Percentiles rank a stretch among this genome's conserved stretches.
Conservation (phyloP, 495 filamentous ascomycete species). For the Trichoderma orchidacearum region DNA sequence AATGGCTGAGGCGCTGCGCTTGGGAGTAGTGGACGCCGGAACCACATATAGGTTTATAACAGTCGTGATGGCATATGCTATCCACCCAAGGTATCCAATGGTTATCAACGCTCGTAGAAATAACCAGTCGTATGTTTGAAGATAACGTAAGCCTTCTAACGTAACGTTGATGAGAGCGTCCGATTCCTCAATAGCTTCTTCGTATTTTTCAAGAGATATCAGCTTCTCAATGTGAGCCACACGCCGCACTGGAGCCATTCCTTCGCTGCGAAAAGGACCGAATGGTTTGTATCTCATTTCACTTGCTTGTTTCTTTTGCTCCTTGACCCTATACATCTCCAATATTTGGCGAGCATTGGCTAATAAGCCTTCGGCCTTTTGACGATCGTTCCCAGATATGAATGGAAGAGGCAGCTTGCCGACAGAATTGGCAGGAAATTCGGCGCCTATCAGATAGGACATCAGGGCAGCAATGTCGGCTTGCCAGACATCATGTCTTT, state of each 20-base stretch:
- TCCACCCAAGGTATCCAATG: slow-evolving; percentile 91
- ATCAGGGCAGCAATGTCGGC: slow-evolving; percentile 94
- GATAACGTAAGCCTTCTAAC: slow-evolving; percentile 77
- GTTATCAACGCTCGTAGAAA: slow-evolving; percentile 89
- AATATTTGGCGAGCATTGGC: slow-evolving; percentile 82
- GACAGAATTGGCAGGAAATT: slow-evolving; percentile 93
- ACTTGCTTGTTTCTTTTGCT: slow-evolving; percentile 63
- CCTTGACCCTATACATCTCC: slow-evolving; percentile 96
- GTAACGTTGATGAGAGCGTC: slow-evolving; percentile 61
- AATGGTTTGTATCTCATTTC: slow-evolving; percentile 70
- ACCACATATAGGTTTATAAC: slow-evolving; percentile 85
- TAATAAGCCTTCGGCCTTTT: slow-evolving; percentile 75
- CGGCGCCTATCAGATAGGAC: slow-evolving; percentile 83
- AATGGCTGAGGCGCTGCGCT: slow-evolving; percentile 45
- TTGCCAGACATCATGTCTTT: slow-evolving; percentile 81
- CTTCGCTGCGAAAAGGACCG: slow-evolving; percentile 40
- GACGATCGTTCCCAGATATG: slow-evolving; percentile 51
- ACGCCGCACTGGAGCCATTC: slow-evolving; percentile 52
- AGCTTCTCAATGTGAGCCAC: slow-evolving; percentile 49
- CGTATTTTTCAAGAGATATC: slow-evolving; percentile 51
- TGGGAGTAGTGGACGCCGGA: slow-evolving; percentile 51
- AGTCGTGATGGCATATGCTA: slow-evolving; percentile 84
- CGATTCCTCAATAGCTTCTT: slow-evolving; percentile 63
- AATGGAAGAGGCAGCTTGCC: slow-evolving; percentile 83
- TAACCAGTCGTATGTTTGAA: slow-evolving; percentile 95